Percentiles rank a stretch among this genome's conserved stretches.
Conservation (phyloP, 1,139 yeast species). For the Suhomyces ambrosiae region DNA sequence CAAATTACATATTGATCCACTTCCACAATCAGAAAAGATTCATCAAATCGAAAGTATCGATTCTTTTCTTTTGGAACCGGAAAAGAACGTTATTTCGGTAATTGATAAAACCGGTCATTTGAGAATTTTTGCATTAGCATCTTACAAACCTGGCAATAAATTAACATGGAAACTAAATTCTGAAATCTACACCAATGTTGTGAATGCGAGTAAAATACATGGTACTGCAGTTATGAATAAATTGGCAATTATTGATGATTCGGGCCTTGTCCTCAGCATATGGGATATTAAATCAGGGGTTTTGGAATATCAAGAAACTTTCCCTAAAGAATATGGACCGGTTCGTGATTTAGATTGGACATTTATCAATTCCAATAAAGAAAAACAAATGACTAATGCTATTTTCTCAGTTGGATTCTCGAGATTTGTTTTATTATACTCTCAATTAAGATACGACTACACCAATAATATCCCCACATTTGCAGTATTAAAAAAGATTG, state of each 20-base stretch:
- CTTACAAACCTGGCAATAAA: not conserved
- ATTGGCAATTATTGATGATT: slow-evolving; percentile 66
- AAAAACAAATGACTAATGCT: slow-evolving; percentile 49
- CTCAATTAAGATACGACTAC: slow-evolving; percentile 86
- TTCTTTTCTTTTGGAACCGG: slow-evolving; percentile 44
- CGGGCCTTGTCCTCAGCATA: slow-evolving; percentile 55
- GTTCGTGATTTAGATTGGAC: slow-evolving; percentile 83
- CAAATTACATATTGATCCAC: slow-evolving; percentile 7
- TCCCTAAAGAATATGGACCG: slow-evolving; percentile 38
- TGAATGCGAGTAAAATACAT: slow-evolving; percentile 54
- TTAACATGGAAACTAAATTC: slow-evolving; percentile 53
- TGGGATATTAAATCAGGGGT: slow-evolving; percentile 78
- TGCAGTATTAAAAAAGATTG: slow-evolving; percentile 72
- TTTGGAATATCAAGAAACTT: slow-evolving; percentile 61
- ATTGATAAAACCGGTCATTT: slow-evolving; percentile 59
- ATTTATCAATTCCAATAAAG: slow-evolving; percentile 47
- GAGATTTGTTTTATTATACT: slow-evolving; percentile 62
- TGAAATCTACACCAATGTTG: slow-evolving; percentile 56
- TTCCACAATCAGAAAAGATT: slow-evolving; percentile 31
- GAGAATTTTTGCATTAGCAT: slow-evolving; percentile 36
- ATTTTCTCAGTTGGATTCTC: slow-evolving; percentile 79
- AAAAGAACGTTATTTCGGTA: slow-evolving; percentile 57
- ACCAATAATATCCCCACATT: slow-evolving; percentile 79
- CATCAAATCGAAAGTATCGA: slow-evolving; percentile 63
- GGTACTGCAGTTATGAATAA: slow-evolving; percentile 71